Percentiles rank a stretch among this genome's conserved stretches.
phyloP scores from a whole-genome alignment of 2,329 filamentous ascomycete genomes.

The Botrytis fragariae region DNA sequence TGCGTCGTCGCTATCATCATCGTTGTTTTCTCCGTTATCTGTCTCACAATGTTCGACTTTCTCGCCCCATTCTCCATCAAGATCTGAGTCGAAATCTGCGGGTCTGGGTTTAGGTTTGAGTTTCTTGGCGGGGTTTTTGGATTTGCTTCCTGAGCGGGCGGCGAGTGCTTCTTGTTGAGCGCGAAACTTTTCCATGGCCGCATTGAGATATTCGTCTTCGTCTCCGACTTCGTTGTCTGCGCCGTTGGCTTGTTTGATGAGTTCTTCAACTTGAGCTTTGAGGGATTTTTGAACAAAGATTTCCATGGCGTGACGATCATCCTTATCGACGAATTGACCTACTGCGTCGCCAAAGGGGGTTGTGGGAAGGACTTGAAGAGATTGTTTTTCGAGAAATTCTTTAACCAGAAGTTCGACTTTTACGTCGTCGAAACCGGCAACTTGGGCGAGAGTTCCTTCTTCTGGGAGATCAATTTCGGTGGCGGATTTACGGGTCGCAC shows the following conservation, averaged over 20 bases:
- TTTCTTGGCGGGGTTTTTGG: slow-evolving; percentile 43
- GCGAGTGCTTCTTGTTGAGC: slow-evolving; percentile 69
- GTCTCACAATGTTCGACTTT: slow-evolving; percentile 40
- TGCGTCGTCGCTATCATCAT: slow-evolving; percentile 47
- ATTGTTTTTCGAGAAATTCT: slow-evolving; percentile 77
- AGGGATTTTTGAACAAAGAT: slow-evolving; percentile 73
- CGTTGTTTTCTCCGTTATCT: slow-evolving; percentile 34
- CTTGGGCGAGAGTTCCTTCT: slow-evolving; percentile 59
- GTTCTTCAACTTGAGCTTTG: slow-evolving; percentile 65
- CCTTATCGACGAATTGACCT: slow-evolving; percentile 88
- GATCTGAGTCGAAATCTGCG: slow-evolving; percentile 81
- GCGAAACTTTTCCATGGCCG: slow-evolving; percentile 71
- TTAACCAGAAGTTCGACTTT: slow-evolving; percentile 87
- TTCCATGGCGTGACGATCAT: slow-evolving; percentile 90
- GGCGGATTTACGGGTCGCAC: slow-evolving; percentile 44
- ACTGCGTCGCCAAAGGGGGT: slow-evolving; percentile 93
- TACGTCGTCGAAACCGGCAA: slow-evolving; percentile 63
- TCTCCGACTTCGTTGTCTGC: slow-evolving; percentile 62
- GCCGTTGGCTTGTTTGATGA: slow-evolving; percentile 46
- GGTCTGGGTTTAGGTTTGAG: slow-evolving; percentile 71
- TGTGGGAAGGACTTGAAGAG: slow-evolving; percentile 87
- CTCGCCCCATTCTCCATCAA: slow-evolving; percentile 83
- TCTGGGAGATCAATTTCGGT: slow-evolving; percentile 58
- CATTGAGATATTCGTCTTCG: slow-evolving; percentile 67
- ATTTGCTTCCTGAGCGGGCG: slow-evolving; percentile 56